These are phyloP conservation scores for Phyllosticta citribraziliensis DNA, from an alignment of 2,329 filamentous ascomycete genomes.

Conservation along the genomic window DNA sequence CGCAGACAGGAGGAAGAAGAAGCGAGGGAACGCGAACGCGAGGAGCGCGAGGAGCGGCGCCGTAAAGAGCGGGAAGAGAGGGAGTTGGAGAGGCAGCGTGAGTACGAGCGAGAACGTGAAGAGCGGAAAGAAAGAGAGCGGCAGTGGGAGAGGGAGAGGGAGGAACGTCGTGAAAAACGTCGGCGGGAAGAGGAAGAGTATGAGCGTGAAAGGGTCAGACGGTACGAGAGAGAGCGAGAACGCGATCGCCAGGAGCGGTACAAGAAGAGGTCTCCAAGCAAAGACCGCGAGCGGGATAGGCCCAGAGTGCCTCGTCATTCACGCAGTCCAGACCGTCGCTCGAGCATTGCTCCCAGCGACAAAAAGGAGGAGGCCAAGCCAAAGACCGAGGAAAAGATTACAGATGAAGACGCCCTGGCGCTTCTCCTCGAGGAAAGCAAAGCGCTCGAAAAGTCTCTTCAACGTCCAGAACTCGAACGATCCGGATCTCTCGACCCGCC, in stretches of 20 bases:
- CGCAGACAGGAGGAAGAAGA: slow-evolving; percentile 39
- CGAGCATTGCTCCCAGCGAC: slow-evolving; percentile 10
- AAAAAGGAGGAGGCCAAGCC: slow-evolving; percentile 14
- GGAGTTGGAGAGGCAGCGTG: slow-evolving; percentile 22
- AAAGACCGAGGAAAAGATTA: slow-evolving; percentile 21
- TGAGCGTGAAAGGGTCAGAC: slow-evolving; percentile 31
- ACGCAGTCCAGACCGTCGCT: slow-evolving; percentile 9
- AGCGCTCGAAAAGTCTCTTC: slow-evolving; percentile 27
- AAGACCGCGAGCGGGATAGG: slow-evolving; percentile 15
- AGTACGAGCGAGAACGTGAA: slow-evolving; percentile 43
- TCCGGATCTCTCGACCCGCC: slow-evolving; percentile 31
- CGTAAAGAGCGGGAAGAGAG: slow-evolving; percentile 37
- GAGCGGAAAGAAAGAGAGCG: slow-evolving; percentile 29
- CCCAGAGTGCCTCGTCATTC: slow-evolving; percentile 6
- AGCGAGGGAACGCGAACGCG: slow-evolving; percentile 29
- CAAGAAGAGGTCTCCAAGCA: neutral
- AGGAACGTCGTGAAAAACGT: slow-evolving; percentile 22
- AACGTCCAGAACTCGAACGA: slow-evolving; percentile 26
- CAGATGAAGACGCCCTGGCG: slow-evolving; percentile 25
- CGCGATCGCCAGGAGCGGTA: slow-evolving; percentile 12
- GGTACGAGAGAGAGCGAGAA: slow-evolving; percentile 20
- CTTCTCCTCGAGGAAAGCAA: slow-evolving; percentile 27
- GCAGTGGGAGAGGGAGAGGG: slow-evolving; percentile 24
- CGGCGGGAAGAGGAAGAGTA: slow-evolving; percentile 39
- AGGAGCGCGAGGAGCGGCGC: slow-evolving; percentile 18